These are phyloP conservation scores for Stromatinia cepivora DNA, from an alignment of 2,329 filamentous ascomycete species.

Conservation along the genomic window DNA sequence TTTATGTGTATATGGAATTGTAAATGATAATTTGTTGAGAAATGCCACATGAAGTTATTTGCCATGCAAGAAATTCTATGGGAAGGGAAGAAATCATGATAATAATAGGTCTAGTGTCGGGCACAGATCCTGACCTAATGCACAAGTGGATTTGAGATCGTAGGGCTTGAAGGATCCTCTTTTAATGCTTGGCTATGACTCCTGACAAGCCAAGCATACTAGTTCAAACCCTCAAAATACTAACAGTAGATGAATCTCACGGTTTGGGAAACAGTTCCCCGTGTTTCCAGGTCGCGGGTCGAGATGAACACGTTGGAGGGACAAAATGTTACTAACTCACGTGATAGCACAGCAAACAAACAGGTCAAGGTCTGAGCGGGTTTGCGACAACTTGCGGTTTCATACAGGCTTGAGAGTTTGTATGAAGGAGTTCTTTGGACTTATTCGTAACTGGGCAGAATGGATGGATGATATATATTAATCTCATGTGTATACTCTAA, in stretches of 20 bases:
- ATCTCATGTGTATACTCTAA: neutral
- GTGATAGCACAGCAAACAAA: neutral
- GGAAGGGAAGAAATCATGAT: neutral
- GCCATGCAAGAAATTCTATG: neutral
- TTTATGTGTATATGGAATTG: neutral
- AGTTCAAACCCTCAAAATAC: neutral
- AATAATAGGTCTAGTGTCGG: neutral
- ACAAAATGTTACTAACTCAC: neutral
- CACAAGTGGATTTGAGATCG: neutral
- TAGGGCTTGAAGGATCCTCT: neutral
- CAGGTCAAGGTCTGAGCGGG: conserved; percentile 17
- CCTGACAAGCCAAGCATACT: neutral
- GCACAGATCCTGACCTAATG: neutral
- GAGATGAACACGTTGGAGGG: neutral
- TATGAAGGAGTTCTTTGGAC: neutral
- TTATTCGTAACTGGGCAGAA: neutral
- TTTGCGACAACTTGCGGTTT: conserved; percentile 19
- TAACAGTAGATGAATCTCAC: neutral
- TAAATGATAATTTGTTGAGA: neutral
- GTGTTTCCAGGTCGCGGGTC: neutral
- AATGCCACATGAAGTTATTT: neutral
- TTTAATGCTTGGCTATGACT: neutral
- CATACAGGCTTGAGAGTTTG: conserved; percentile 11
- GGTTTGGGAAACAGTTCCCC: neutral
- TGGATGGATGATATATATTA: neutral